Base-by-base conservation (phyloP, 2,329 filamentous ascomycete genomes). In the Colletotrichum musicola region DNA sequence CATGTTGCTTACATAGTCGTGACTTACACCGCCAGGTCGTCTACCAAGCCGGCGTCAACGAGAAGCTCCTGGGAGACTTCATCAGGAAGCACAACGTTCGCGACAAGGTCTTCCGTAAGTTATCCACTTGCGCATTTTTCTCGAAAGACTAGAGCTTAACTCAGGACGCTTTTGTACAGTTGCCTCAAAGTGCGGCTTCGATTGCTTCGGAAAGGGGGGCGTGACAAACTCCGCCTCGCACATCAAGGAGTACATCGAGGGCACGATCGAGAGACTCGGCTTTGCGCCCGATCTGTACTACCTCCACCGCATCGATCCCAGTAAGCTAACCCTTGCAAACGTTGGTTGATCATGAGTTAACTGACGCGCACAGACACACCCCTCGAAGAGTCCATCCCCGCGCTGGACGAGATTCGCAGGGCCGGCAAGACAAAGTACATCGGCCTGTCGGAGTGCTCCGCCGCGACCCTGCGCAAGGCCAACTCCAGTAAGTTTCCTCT, bases 81-180 rank as follows among this genome's bases (percentile, higher is more conserved):
- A 84, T 86, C 68, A 73, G 80, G 25, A 86, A 85, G 71, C 83
- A 86, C 73, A 83, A 85, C 56, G 76, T 83, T 10, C 81, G 84
- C 1, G 83, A 85, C 62, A 84, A 85, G 70, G 46, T 85, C n/a
- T 85, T 85, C 69, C 73, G 82, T 83, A 68, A 60, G 81, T 75
- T 10, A 1, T 16, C 4, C 5, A n/a, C 9, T 12, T 38, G 4
- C 40, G 6, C 6, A 30, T 2, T 35, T 50, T 20, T 4, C 3
- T 1, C 6, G 12, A 1, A 14, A 58, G 6, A n/a, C n/a, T 2
- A 14, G n/a, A 5, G 1, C 20, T 56, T 47, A 18, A 42, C 16
- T 38, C 38, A 20, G 58, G 4, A 25, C 22, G 22, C 22, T 2
- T 25, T 3, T 18, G 4, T 22, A 0, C 42, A 84, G 82, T 85